phyloP scores from a whole-genome alignment of 1,139 yeast species.

The Lizanozyma gosingica region DNA sequence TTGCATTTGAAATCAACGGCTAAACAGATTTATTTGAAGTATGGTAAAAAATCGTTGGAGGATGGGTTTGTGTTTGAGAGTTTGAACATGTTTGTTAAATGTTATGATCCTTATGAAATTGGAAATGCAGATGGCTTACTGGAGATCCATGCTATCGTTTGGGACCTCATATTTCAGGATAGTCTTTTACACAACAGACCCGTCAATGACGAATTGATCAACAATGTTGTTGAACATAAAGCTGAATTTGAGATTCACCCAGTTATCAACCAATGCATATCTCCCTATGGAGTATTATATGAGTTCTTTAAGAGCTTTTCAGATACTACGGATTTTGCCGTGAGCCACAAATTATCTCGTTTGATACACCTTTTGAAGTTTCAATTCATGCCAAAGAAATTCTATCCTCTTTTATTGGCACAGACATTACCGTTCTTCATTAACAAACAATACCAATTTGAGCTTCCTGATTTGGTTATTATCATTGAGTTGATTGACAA shows the following conservation, averaged over 20 bases:
- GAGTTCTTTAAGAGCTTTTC: constrained; percentile 33
- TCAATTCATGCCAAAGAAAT: constrained; percentile 55
- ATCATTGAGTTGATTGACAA: constrained; percentile 41
- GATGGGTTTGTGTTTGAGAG: constrained; percentile 55
- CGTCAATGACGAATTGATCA: constrained; percentile 46
- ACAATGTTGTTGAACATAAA: constrained; percentile 38
- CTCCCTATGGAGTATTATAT: constrained; percentile 65
- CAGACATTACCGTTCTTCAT: constrained; percentile 39
- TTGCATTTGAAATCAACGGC: constrained; percentile 45
- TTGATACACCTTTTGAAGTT: constrained; percentile 53
- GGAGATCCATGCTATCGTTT: constrained; percentile 30
- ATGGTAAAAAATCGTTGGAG: constrained; percentile 31
- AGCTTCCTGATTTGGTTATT: constrained; percentile 36
- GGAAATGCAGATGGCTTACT: constrained; percentile 23
- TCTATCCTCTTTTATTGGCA: constrained; percentile 41
- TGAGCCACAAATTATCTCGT: constrained; percentile 25
- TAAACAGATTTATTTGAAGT: constrained; percentile 34
- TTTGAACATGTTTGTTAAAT: constrained; percentile 55
- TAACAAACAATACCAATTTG: constrained; percentile 17
- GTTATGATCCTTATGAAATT: constrained; percentile 37
- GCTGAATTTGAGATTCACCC: constrained; percentile 37
- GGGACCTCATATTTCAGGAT: constrained; percentile 42
- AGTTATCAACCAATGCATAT: constrained; percentile 52
- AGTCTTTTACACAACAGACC: constrained; percentile 45
- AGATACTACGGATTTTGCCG: constrained; percentile 13